Evolutionary conservation across 2,329 filamentous ascomycete species (phyloP), one percentile per base, ranked within the genome.

Genomic region (Tolypocladium ophioglossoides): DNA sequence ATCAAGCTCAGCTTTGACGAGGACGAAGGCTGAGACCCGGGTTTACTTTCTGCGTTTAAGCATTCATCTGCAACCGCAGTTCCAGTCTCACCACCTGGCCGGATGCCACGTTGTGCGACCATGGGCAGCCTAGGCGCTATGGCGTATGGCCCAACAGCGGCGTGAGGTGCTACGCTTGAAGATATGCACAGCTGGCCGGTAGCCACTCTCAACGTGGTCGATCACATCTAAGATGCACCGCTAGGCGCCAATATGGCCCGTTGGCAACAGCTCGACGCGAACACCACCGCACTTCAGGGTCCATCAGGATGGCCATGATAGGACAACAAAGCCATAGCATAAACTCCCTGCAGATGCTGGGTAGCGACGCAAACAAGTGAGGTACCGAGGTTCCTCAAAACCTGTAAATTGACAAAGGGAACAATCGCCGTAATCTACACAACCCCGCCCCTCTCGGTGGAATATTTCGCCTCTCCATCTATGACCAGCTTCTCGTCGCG

Each of bases 1-100:
- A 80, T 86, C 56, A 86, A 86, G 70, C 71, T 86, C 48, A 86
- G 83, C 67, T 86, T 86, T 64, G 80, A 80, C 30, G 78, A 85
- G 54, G 82, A 84, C 20, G 79, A 82, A 37, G 74, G 69, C 22
- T 69, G 69, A 73, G 54, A 4, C 11, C 16, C 10, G 65, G 35
- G 27, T 16, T 20, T 20, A 40, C 40, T 14, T 16, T 52, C 24
- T n/a, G 14, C 24, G 22, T 5, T 12, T 20, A 16, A 41, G 4
- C 24, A 24, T 20, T 11, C 27, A 35, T 10, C 27, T 38, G 16
- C 32, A n/a, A 32, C 10, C 16, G 24, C 35, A n/a, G 12, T 30
- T 46, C 41, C 3, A 30, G 41, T 10, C 14, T n/a, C 41, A 30
- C 41, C 16, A n/a, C 16, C 9, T 5, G 16, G 41, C 22, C 7